Base-by-base conservation (phyloP, 2,329 filamentous ascomycete genomes). In the Apiospora marii region DNA sequence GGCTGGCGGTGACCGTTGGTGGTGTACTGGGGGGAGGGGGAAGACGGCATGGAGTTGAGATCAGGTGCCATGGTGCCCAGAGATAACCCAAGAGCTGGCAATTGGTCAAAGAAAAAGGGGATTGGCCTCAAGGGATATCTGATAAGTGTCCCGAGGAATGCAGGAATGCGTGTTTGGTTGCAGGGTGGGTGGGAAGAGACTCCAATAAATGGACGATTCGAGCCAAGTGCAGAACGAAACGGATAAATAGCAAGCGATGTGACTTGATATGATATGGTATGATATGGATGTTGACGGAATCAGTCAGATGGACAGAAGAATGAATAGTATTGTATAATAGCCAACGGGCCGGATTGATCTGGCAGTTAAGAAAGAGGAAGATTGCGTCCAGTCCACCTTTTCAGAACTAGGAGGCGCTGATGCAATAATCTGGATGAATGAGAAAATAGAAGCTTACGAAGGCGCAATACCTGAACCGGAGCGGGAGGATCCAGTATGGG, bases 1-100 rank as follows among this genome's bases (percentile, higher is more conserved):
- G 48, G 30, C 48, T 53, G 68, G 71, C 75, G 74, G 64, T 76
- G 75, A 69, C 78, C 78, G 70, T 79, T 78, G 68, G 74, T 69
- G 41, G 73, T 72, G 48, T 44, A 37, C 41, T 67, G 49, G 72
- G 70, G 71, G 34, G 74, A n/a, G 12, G 85, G 85, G 43, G 90
- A 92, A 49, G 86, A 83, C 58, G 90, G 89, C 73, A 94, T 86
- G 8, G 92, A 92, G 85, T 94, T 93, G 79, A 94, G 87, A 83
- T 94, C 92, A 69, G 92, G 92, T 76, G 92, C 89, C 92, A 94
- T 93, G 72, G 70, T 75, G 68, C 27, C 67, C 41, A 30, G 44
- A 34, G 44, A 48, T 46, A 68, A 44, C 46, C 13, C 46, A 43
- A 68, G 24, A 68, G 58, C 30, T 24, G 41, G 41, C 67, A 46